phyloP scores from a whole-genome alignment of 2,329 filamentous ascomycete genomes.

The Verticillium zaregamsianum region DNA sequence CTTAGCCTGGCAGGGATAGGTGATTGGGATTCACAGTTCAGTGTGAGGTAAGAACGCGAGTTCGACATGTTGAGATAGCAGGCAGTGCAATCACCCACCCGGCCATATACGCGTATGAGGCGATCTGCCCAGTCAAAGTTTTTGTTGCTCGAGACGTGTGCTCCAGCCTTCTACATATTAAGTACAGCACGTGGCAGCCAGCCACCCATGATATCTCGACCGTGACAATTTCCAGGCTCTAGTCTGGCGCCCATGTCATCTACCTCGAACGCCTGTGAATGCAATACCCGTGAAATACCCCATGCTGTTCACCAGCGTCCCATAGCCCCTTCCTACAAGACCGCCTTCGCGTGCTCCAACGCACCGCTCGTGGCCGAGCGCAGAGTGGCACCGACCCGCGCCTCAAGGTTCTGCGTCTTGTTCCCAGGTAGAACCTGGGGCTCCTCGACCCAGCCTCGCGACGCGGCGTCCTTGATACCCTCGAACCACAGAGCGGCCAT shows the following conservation, averaged over 20 bases:
- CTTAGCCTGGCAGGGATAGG: neutral
- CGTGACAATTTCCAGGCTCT: neutral
- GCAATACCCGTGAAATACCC: neutral
- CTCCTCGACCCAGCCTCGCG: conserved; percentile 16
- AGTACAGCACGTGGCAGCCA: neutral
- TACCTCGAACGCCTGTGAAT: neutral
- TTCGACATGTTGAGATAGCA: neutral
- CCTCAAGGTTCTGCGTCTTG: neutral
- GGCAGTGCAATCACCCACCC: neutral
- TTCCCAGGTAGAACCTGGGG: conserved; percentile 11
- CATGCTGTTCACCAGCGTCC: neutral
- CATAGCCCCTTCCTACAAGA: neutral
- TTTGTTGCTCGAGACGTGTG: neutral
- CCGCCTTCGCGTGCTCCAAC: neutral
- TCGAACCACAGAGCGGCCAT: conserved; percentile 34
- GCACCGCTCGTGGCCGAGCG: neutral
- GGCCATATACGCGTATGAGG: neutral
- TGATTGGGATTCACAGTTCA: no score
- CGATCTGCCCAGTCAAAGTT: no score
- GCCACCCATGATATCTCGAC: neutral
- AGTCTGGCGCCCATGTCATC: neutral
- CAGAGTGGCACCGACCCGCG: neutral
- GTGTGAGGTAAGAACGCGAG: no score
- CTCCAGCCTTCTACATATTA: neutral
- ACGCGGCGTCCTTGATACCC: conserved; percentile 21